Conservation (phyloP, 73 alveolate genomes). For the Stentor coeruleus region DNA sequence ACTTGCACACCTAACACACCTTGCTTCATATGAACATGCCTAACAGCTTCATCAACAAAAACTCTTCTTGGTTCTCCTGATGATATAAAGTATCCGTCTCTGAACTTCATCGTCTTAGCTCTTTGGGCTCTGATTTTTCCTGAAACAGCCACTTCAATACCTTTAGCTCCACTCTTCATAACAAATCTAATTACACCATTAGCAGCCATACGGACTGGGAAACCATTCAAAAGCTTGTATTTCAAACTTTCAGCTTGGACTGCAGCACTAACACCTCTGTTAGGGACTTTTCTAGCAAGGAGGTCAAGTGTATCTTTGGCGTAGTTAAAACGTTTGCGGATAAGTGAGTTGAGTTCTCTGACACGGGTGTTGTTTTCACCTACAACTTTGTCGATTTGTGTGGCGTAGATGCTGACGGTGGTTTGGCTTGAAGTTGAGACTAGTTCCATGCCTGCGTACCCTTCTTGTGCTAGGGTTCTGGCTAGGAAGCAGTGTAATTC, state of each 20-base stretch:
- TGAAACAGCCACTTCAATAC: slow-evolving; percentile 89
- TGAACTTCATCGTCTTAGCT: slow-evolving; percentile 96
- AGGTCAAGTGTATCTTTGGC: slow-evolving; percentile 90
- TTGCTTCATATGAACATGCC: slow-evolving; percentile 94
- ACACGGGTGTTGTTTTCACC: slow-evolving; percentile 86
- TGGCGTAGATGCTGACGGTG: slow-evolving; percentile 91
- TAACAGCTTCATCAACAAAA: slow-evolving; percentile 89
- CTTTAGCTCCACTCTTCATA: slow-evolving; percentile 65
- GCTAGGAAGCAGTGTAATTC: slow-evolving; percentile 94
- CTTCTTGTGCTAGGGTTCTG: slow-evolving; percentile 88
- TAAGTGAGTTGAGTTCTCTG: slow-evolving; percentile 90
- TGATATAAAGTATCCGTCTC: slow-evolving; percentile 93
- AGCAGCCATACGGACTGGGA: slow-evolving; percentile 97
- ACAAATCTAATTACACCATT: slow-evolving; percentile 82
- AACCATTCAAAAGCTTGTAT: slow-evolving; percentile 89
- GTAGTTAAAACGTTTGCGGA: slow-evolving; percentile 94
- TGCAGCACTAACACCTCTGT: slow-evolving; percentile 93
- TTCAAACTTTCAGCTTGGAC: slow-evolving; percentile 95
- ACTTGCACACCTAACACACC: slow-evolving; percentile 97
- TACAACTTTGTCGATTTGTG: slow-evolving; percentile 84
- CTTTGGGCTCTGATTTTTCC: slow-evolving; percentile 97
- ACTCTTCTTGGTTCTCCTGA: slow-evolving; percentile 95
- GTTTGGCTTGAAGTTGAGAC: slow-evolving; percentile 91
- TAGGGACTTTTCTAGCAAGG: slow-evolving; percentile 81
- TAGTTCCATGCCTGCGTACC: slow-evolving; percentile 97